Conservation (phyloP, 1,284 basidiomycete species). For the Microstroma glucosiphilum region DNA sequence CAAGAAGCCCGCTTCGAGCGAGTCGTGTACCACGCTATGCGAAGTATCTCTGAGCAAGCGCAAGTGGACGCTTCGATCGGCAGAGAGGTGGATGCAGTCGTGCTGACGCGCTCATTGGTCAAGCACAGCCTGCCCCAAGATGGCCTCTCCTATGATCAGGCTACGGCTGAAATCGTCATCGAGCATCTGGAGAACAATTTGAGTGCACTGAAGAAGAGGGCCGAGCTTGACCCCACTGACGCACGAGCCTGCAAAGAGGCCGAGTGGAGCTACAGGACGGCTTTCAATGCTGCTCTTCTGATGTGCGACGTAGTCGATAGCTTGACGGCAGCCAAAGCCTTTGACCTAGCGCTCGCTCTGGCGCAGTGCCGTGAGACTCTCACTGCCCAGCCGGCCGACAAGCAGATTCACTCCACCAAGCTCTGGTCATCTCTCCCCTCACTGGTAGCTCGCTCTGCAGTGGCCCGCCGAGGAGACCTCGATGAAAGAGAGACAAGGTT, state of each 20-base stretch:
- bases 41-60: background rate
- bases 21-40: background rate
- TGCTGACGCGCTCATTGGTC: constrained; percentile 2
- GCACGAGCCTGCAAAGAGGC: background rate
- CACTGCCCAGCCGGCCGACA: background rate
- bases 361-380: background rate
- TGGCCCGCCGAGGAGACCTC: background rate
- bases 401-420: constrained; percentile 1
- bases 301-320: background rate
- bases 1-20: background rate
- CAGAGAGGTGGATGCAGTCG: background rate
- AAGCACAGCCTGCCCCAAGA: constrained; percentile 1
- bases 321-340: background rate
- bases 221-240: background rate
- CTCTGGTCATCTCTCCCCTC: background rate
- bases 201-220: background rate
- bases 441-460: background rate
- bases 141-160: background rate
- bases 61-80: background rate
- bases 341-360: background rate
- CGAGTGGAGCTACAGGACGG: background rate
- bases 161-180: background rate
- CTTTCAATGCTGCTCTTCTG: background rate
- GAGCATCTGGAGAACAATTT: background rate
- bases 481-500: background rate